Conservation (phyloP, 2,329 filamentous ascomycete species). For the Venturia nashicola region DNA sequence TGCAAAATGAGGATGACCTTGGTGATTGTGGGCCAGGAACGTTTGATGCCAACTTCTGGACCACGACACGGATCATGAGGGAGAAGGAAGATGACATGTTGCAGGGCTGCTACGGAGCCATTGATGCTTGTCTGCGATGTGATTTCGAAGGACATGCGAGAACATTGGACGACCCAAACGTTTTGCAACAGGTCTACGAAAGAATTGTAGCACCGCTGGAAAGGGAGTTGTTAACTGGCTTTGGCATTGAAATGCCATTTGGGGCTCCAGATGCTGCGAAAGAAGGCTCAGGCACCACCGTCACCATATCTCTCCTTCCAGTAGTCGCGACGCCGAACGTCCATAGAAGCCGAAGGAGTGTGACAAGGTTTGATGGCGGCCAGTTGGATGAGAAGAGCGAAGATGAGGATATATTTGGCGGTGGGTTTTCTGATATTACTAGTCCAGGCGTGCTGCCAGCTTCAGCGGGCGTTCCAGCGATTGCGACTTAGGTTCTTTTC, state of each 20-base stretch:
- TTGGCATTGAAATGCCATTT: not conserved
- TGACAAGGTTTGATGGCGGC: not conserved
- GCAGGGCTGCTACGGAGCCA: not conserved
- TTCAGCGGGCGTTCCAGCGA: not conserved
- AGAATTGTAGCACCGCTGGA: conserved; percentile 8
- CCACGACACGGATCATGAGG: not conserved
- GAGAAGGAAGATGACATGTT: conserved; percentile 5
- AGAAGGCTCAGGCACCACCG: not conserved
- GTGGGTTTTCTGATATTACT: not conserved
- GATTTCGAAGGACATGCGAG: conserved; percentile 1
- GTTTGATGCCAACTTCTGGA: conserved; percentile 6
- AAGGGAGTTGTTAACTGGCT: conserved; percentile 3
- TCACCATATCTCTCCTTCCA: not conserved
- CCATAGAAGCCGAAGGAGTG: not conserved
- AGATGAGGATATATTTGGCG: not conserved
- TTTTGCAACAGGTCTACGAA: conserved; percentile 6
- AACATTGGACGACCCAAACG: not conserved
- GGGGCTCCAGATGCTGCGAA: not conserved
- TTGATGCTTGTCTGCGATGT: conserved; percentile 3
- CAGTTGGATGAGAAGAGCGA: not conserved
- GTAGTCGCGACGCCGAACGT: not conserved
- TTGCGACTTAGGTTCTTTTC: not conserved
- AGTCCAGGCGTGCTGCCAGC: not conserved
- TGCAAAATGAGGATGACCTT: not conserved
- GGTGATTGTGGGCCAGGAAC: not conserved